Percentiles rank a stretch among this genome's conserved stretches.
Evolutionary conservation across 345 rosid genomes (phyloP).

Genomic region (Gynandropsis gynandra): DNA sequence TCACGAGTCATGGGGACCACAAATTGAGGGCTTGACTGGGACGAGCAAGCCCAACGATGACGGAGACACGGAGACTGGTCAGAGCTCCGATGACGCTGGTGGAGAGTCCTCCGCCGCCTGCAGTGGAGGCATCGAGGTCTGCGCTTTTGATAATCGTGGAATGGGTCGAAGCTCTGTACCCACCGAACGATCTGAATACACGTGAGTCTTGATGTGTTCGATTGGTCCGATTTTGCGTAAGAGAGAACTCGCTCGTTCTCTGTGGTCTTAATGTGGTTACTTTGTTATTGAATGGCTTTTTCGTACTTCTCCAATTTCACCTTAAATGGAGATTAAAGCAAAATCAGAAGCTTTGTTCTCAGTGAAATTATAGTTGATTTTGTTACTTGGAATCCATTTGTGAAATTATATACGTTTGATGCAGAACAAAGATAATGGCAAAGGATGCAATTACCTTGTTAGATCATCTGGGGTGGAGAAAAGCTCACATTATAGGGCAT

Average conservation of each 20-base stretch:
- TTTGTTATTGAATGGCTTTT: no score
- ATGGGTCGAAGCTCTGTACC: slow-evolving; percentile 91
- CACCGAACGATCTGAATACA: slow-evolving; percentile 48
- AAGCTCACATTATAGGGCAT: slow-evolving; percentile 83
- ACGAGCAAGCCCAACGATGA: slow-evolving; percentile 50
- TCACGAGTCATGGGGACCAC: slow-evolving; percentile 90
- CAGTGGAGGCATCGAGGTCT: slow-evolving; percentile 51
- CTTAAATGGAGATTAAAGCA: no score
- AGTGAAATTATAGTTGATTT: not conserved
- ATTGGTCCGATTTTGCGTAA: not conserved
- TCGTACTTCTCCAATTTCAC: no score
- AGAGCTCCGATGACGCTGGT: slow-evolving; percentile 5
- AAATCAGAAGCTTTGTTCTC: no score
- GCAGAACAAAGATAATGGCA: slow-evolving; percentile 87
- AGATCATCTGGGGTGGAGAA: slow-evolving; percentile 89
- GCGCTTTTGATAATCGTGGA: slow-evolving; percentile 96
- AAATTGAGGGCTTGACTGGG: slow-evolving; percentile 62
- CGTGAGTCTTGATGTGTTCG: slow-evolving; percentile 44
- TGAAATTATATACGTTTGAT: not conserved
- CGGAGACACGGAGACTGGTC: slow-evolving; percentile 15
- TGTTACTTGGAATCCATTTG: slow-evolving; percentile 1
- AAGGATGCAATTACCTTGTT: slow-evolving; percentile 69
- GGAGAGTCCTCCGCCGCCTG: not conserved
- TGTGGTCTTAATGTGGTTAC: not conserved
- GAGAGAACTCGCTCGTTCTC: not conserved